phyloP scores from a whole-genome alignment of 768 basidiomycete genomes.

The Neoboletus brunneissimus region DNA sequence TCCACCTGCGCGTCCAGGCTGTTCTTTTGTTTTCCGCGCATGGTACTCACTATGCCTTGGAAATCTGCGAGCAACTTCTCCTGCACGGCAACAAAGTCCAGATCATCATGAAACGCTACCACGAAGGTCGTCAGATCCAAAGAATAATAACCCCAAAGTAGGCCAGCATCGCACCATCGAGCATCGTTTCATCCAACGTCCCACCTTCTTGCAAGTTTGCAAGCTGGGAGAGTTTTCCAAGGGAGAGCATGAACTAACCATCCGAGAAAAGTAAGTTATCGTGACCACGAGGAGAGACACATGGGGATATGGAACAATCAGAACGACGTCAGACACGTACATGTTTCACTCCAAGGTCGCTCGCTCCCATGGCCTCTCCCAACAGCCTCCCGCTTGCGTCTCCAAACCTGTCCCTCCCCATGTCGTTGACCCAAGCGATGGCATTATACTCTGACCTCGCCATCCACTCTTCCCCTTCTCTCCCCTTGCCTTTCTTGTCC shows the following conservation, averaged over 20 bases:
- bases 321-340: conserved; percentile 41
- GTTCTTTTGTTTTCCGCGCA: conserved; percentile 56
- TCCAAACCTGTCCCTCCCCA: conserved; percentile 65
- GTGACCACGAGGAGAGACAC: background rate
- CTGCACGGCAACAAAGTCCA: conserved; percentile 88
- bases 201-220: conserved; percentile 52
- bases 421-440: conserved; percentile 86
- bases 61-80: conserved; percentile 65
- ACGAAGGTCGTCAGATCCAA: conserved; percentile 5
- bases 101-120: conserved; percentile 77
- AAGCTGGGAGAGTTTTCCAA: conserved; percentile 83
- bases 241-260: conserved; percentile 79
- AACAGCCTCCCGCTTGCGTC: conserved; percentile 64
- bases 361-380: conserved; percentile 54
- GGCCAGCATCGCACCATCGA: conserved; percentile 49
- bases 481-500: conserved; percentile 23
- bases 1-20: conserved; percentile 70
- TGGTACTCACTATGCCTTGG: conserved; percentile 42
- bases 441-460: conserved; percentile 44
- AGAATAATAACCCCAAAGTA: background rate
- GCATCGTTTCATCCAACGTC: conserved; percentile 44
- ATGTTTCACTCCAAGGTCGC: conserved; percentile 69
- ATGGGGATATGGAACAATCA: background rate
- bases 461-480: conserved; percentile 37
- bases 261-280: conserved; percentile 6